These are phyloP conservation scores for Cercospora sp. DNA, from an alignment of 2,329 filamentous ascomycete genomes.

Conservation along the genomic window DNA sequence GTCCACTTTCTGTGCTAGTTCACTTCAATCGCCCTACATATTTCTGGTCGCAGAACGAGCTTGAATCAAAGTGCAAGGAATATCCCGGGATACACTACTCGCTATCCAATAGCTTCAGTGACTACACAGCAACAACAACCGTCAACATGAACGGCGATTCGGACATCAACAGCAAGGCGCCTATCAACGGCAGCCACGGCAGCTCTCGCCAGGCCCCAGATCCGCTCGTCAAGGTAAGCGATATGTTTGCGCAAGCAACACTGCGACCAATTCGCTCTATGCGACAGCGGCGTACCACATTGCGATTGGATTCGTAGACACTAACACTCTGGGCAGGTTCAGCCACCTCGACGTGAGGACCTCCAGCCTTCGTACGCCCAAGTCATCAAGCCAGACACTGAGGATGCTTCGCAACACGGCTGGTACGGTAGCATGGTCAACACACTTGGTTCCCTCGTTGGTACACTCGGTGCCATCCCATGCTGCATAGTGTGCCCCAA, in stretches of 20 bases:
- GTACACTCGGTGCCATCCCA: conserved; percentile 80
- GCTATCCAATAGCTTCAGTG: not conserved
- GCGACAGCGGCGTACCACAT: not conserved
- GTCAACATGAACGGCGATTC: conserved; percentile 25
- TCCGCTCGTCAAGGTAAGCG: conserved; percentile 43
- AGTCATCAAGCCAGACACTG: conserved; percentile 58
- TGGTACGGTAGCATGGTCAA: conserved; percentile 80
- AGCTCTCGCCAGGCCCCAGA: conserved; percentile 22
- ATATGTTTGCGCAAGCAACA: not conserved
- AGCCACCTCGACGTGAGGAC: conserved; percentile 79
- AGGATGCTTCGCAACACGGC: conserved; percentile 70
- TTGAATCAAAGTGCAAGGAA: not conserved
- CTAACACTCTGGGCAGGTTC: conserved; percentile 51
- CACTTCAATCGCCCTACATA: not conserved
- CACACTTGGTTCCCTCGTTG: conserved; percentile 70
- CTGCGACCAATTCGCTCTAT: not conserved
- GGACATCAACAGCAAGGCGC: conserved; percentile 43
- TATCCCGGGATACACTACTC: not conserved
- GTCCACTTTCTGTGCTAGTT: not conserved
- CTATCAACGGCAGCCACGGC: conserved; percentile 32
- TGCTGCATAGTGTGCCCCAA: conserved; percentile 93
- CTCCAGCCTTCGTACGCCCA: conserved; percentile 73
- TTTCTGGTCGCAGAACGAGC: not conserved
- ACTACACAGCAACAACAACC: conserved; percentile 2
- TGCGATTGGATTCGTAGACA: not conserved